phyloP scores from a whole-genome alignment of 805 yeast genomes.

The Grigorovia humatica region DNA sequence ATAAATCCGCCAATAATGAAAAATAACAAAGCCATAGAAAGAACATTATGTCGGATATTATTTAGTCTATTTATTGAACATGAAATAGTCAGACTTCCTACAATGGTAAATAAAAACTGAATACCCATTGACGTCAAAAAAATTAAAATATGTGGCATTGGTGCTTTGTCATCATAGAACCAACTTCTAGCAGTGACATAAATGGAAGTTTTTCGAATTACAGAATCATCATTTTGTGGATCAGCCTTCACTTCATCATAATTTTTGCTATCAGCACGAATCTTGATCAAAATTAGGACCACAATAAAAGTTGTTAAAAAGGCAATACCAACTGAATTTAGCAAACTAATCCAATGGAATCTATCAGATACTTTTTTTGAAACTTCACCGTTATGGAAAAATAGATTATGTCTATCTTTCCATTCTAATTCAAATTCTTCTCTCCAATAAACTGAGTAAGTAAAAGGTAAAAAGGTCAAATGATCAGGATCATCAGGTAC shows the following conservation, averaged over 20 bases:
- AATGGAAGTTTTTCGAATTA: slow-evolving; percentile 15
- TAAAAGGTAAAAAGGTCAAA: slow-evolving; percentile 51
- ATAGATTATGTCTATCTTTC: slow-evolving; percentile 64
- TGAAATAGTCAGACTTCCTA: slow-evolving; percentile 50
- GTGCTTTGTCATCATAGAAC: slow-evolving; percentile 29
- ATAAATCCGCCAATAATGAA: slow-evolving; percentile 63
- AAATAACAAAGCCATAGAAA: slow-evolving; percentile 48
- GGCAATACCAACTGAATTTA: slow-evolving; percentile 60
- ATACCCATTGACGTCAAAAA: slow-evolving; percentile 62
- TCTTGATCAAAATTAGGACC: slow-evolving; percentile 41
- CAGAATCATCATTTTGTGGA: slow-evolving; percentile 9
- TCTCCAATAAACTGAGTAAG: slow-evolving; percentile 83
- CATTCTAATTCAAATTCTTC: slow-evolving; percentile 62
- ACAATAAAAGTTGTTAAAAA: slow-evolving; percentile 52
- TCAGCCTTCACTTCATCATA: slow-evolving; percentile 17
- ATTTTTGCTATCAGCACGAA: slow-evolving; percentile 12
- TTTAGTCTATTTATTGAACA: slow-evolving; percentile 53
- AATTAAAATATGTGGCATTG: slow-evolving; percentile 34
- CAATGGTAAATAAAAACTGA: slow-evolving; percentile 55
- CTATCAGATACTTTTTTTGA: slow-evolving; percentile 32
- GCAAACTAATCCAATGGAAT: slow-evolving; percentile 70
- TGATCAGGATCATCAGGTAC: slow-evolving; percentile 30
- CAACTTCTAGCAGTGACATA: slow-evolving; percentile 41
- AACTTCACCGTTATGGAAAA: slow-evolving; percentile 43
- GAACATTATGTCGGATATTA: slow-evolving; percentile 55